A percentile compares a stretch with the other conserved stretches of the same genome.
These are phyloP conservation scores for Trichoderma oligosporum DNA, from an alignment of 2,329 filamentous ascomycete species.

Conservation along the genomic window DNA sequence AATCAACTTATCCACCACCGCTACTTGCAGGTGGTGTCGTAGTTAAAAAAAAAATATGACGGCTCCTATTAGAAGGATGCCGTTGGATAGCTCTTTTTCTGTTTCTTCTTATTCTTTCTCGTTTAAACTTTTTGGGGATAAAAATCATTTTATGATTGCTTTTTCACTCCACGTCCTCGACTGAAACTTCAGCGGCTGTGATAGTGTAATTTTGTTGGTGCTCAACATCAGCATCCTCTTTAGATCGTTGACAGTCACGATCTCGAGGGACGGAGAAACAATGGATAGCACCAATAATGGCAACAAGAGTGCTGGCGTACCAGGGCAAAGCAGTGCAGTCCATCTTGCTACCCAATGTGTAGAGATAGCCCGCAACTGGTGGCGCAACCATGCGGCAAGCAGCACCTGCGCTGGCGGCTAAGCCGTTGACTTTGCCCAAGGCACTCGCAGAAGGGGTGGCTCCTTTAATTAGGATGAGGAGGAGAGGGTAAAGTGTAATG, in stretches of 20 bases:
- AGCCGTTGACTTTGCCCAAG: conserved; percentile 62
- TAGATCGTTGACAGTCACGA: conserved; percentile 27
- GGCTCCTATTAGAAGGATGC: conserved; percentile 12
- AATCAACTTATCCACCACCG: conserved; percentile 22
- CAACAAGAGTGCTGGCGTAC: conserved; percentile 58
- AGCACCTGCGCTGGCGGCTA: conserved; percentile 62
- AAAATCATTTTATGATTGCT: conserved; percentile 10
- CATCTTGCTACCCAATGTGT: conserved; percentile 55
- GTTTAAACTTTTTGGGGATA: too few species aligned
- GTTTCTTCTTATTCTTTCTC: background rate
- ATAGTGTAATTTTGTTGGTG: conserved; percentile 21
- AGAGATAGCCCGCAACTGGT: conserved; percentile 60
- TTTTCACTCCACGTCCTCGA: conserved; percentile 26
- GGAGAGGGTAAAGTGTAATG: conserved; percentile 62
- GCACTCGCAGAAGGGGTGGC: conserved; percentile 54
- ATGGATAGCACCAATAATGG: conserved; percentile 55
- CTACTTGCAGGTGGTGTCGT: conserved; percentile 15
- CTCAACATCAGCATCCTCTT: conserved; percentile 32
- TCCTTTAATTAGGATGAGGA: conserved; percentile 66
- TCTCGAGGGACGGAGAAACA: conserved; percentile 51
- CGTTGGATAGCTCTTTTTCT: background rate
- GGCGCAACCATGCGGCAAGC: conserved; percentile 66
- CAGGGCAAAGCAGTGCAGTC: conserved; percentile 60
- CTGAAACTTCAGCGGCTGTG: conserved; percentile 32
- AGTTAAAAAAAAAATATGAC: background rate